Conservation (phyloP, 768 basidiomycete species). For the Tephrocybe sp. region DNA sequence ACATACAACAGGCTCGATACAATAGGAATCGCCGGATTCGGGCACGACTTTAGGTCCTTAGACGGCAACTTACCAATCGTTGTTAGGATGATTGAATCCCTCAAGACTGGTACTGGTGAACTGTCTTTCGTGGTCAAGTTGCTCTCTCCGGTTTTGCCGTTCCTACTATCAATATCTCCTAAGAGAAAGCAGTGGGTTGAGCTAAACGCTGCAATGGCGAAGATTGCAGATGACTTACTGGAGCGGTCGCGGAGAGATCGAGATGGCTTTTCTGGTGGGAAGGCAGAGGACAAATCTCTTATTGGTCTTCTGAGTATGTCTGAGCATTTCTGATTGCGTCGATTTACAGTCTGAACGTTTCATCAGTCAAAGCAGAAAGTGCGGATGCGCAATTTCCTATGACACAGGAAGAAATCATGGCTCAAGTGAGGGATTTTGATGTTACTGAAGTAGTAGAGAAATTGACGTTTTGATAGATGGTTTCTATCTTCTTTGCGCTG, state of each 20-base stretch:
- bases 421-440: conserved; percentile 25
- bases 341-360: neutral
- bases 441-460: neutral
- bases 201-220: conserved; percentile 30
- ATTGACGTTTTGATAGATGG: conserved; percentile 12
- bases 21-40: conserved; percentile 58
- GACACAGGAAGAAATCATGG: conserved; percentile 39
- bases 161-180: conserved; percentile 34
- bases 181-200: conserved; percentile 26
- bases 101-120: conserved; percentile 23
- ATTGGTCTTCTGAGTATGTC: conserved; percentile 16
- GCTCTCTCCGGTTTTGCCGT: conserved; percentile 33
- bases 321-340: neutral
- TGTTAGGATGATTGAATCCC: conserved; percentile 34
- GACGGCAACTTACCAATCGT: conserved; percentile 44
- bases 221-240: conserved; percentile 38
- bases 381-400: conserved; percentile 25
- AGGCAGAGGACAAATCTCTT: conserved; percentile 32
- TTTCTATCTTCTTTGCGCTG: neutral
- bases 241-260: conserved; percentile 31
- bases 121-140: conserved; percentile 31
- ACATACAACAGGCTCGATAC: conserved; percentile 43
- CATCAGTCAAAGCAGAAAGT: conserved; percentile 35
- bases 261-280: conserved; percentile 16
- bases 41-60: conserved; percentile 53